Conservation (phyloP, 2,329 filamentous ascomycete species). For the Paecilomyces formosus region DNA sequence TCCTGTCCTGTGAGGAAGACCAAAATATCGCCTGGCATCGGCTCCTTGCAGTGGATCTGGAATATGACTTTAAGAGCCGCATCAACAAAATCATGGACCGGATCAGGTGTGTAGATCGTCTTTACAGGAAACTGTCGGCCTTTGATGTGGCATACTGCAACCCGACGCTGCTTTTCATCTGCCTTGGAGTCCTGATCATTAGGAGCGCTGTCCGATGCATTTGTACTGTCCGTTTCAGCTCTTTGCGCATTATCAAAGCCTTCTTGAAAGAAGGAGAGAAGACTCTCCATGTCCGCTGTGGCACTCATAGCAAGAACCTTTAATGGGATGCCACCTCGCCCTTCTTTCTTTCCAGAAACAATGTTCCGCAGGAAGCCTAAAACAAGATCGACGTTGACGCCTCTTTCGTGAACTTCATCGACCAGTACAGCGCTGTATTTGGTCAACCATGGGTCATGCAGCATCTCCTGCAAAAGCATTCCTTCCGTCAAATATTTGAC, state of each 20-base stretch:
- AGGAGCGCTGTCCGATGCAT: slow-evolving; percentile 3
- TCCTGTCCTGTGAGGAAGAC: slow-evolving; percentile 92
- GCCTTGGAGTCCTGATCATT: neutral
- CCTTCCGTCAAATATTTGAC: slow-evolving; percentile 96
- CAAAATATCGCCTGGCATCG: slow-evolving; percentile 87
- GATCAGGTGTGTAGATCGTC: slow-evolving; percentile 63
- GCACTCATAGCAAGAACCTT: slow-evolving; percentile 97
- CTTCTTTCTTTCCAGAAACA: slow-evolving; percentile 49
- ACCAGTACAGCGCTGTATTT: slow-evolving; percentile 88
- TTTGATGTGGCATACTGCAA: slow-evolving; percentile 62
- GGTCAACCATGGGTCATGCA: slow-evolving; percentile 72
- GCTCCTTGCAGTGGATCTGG: slow-evolving; percentile 77
- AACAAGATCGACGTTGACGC: slow-evolving; percentile 86
- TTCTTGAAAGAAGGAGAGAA: slow-evolving; percentile 64
- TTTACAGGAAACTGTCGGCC: slow-evolving; percentile 84
- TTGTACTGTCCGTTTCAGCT: slow-evolving; percentile 3
- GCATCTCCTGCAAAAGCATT: slow-evolving; percentile 88
- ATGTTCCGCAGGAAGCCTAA: slow-evolving; percentile 82
- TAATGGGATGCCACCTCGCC: slow-evolving; percentile 64
- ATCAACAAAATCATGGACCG: slow-evolving; percentile 75
- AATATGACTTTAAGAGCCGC: slow-evolving; percentile 74
- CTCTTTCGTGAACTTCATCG: slow-evolving; percentile 95
- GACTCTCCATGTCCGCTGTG: slow-evolving; percentile 77
- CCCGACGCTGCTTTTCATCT: slow-evolving; percentile 21
- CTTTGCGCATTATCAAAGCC: slow-evolving; percentile 14